Percentiles rank a stretch among this genome's conserved stretches.
Evolutionary conservation across 1,284 basidiomycete species (phyloP).

Genomic region (Malassezia obtusa): DNA sequence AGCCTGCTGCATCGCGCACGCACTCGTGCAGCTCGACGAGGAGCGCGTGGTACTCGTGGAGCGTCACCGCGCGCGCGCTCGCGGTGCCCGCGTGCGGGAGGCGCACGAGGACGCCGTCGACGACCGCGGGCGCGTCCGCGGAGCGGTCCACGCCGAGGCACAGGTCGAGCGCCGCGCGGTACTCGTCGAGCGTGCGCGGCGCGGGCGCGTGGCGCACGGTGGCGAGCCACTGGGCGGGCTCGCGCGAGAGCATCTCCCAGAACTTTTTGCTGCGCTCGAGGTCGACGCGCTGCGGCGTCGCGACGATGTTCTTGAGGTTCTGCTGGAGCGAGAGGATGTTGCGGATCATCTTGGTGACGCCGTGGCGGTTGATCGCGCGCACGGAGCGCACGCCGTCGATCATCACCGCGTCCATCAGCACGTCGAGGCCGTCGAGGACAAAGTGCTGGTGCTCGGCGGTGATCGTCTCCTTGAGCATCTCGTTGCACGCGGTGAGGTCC

Average conservation of each 20-base stretch:
- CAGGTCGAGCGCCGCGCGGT: conserved; percentile 29
- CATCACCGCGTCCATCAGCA: conserved; percentile 73
- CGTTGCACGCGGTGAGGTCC: conserved; percentile 68
- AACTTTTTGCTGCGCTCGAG: conserved; percentile 69
- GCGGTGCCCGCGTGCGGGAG: conserved; percentile 9
- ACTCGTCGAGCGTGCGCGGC: conserved; percentile 24
- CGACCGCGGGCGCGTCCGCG: background rate
- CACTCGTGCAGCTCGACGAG: conserved; percentile 38
- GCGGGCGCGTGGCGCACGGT: background rate
- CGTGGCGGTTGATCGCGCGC: conserved; percentile 63
- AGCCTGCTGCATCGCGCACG: no score
- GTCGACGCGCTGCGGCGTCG: conserved; percentile 54
- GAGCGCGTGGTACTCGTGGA: background rate
- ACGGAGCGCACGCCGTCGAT: conserved; percentile 67
- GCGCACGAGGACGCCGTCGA: background rate
- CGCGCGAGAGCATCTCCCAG: conserved; percentile 54
- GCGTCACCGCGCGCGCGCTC: background rate
- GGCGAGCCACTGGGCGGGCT: conserved; percentile 12
- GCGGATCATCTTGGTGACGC: conserved; percentile 76
- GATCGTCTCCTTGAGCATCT: conserved; percentile 48
- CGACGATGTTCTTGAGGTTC: conserved; percentile 59
- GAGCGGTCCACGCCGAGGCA: conserved; percentile 33
- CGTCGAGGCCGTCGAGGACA: conserved; percentile 74
- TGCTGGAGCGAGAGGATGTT: conserved; percentile 89
- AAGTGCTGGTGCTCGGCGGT: conserved; percentile 55